phyloP scores from a whole-genome alignment of 768 basidiomycete species.

The Podaxis sp. region DNA sequence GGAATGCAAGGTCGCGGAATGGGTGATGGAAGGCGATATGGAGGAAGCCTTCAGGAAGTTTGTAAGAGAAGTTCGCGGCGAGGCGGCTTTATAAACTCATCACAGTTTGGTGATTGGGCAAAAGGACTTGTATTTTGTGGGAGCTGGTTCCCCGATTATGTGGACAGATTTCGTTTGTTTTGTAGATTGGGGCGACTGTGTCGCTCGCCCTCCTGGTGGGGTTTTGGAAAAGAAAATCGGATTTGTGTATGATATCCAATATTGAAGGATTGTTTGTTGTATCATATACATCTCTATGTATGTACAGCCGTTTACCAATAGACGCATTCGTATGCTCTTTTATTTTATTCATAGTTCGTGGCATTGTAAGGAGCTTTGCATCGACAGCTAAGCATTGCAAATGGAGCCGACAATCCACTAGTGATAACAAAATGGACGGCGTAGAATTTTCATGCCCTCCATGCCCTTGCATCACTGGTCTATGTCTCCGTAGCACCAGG shows the following conservation, averaged over 20 bases:
- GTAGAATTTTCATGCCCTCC: too few relatives aligned
- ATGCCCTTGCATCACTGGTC: too few relatives aligned
- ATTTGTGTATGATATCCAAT: background rate
- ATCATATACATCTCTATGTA: constrained; percentile 1
- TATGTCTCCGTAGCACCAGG: too few relatives aligned
- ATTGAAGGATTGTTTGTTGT: background rate
- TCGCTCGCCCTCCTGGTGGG: background rate
- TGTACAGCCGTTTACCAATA: background rate
- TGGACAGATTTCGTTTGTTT: background rate
- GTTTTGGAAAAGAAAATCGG: background rate
- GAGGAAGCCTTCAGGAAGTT: constrained; percentile 29
- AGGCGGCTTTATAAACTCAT: background rate
- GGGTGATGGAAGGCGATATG: constrained; percentile 23
- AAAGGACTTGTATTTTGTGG: background rate
- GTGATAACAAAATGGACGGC: too few relatives aligned
- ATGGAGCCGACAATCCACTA: too few relatives aligned
- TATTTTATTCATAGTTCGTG: background rate
- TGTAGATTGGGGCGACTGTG: background rate
- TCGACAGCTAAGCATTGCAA: too few relatives aligned
- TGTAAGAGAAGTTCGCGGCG: constrained; percentile 22
- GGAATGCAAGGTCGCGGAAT: background rate
- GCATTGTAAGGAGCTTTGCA: background rate
- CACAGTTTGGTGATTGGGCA: background rate
- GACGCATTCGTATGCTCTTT: background rate
- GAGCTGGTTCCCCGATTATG: background rate